Conservation (phyloP, 2,329 filamentous ascomycete species). For the Hymenoscyphus scutula region DNA sequence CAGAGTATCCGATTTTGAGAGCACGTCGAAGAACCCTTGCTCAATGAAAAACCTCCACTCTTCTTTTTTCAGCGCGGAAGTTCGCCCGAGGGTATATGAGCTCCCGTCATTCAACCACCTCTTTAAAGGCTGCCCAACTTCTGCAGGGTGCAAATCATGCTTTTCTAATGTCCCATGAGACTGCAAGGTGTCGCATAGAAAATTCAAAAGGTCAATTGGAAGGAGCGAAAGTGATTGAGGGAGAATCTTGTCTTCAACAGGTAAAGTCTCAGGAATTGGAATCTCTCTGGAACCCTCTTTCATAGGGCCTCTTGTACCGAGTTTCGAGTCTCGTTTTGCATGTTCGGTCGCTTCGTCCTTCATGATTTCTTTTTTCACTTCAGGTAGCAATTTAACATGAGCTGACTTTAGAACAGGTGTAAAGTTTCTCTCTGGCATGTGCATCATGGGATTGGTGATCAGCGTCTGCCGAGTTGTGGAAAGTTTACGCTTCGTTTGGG, state of each 20-base stretch:
- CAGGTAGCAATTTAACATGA: slow-evolving; percentile 2
- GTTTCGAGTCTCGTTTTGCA: background rate
- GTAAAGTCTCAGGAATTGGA: slow-evolving; percentile 1
- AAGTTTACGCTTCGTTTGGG: slow-evolving; percentile 26
- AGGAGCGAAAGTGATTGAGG: slow-evolving; percentile 58
- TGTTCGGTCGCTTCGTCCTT: background rate
- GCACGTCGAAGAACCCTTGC: slow-evolving; percentile 62
- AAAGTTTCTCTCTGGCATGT: slow-evolving; percentile 15
- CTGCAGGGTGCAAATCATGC: slow-evolving; percentile 44
- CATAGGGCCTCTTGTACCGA: slow-evolving; percentile 8
- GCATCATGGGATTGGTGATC: slow-evolving; percentile 25
- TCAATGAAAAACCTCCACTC: slow-evolving; percentile 61
- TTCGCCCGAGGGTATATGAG: slow-evolving; percentile 7
- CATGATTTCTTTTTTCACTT: background rate
- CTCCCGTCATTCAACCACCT: slow-evolving; percentile 11
- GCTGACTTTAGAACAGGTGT: slow-evolving; percentile 10
- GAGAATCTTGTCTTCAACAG: slow-evolving; percentile 39
- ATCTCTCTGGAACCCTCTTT: background rate
- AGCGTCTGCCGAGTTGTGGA: slow-evolving; percentile 25
- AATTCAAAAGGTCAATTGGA: slow-evolving; percentile 54
- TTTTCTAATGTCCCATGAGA: slow-evolving; percentile 54
- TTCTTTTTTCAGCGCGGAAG: slow-evolving; percentile 11
- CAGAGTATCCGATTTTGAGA: slow-evolving; percentile 55
- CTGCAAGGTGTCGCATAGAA: slow-evolving; percentile 59
- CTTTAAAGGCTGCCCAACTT: slow-evolving; percentile 19